Evolutionary conservation across 2,329 filamentous ascomycete genomes (phyloP), one percentile per base, ranked within the genome.

Genomic region (Polytolypa hystricis): DNA sequence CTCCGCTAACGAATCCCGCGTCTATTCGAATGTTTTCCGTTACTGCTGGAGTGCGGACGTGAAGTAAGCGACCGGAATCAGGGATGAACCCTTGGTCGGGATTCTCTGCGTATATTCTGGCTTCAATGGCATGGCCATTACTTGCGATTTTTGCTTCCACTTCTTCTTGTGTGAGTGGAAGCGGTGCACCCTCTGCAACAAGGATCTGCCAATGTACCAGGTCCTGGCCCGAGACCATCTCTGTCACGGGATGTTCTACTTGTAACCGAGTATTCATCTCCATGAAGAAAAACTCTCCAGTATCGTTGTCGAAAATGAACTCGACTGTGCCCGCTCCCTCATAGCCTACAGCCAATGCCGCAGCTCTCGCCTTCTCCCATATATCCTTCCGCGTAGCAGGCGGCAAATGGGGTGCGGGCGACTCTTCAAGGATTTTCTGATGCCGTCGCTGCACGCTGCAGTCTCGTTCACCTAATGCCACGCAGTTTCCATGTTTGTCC

Each of bases 151-250:
- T 71, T 42, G 71, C 64, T 47, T 81, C 73, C 17, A 84, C 72
- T 41, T 81, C 65, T 32, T 70, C 66, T 50, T 84, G 80, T 0
- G 71, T 77, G 11, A 83, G 60, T 2, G 80, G 79, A 4, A 84
- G 64, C 34, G 64, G 67, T n/a, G 73, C 73, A 12, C 79, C 80
- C 50, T 80, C 75, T 31, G 89, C 84, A 29, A 96, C 81, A 50
- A 81, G 66, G 53, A 98, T 84, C 62, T 98, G 91, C 91, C 91
- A 98, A 54, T 89, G 80, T 3, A 98, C 91, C 23, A 98, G 64
- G 52, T 87, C 82, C 33, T 84, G 71, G 0, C 74, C 78, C 7
- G 79, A 84, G 2, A 83, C 77, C 69, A 81, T 78, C 54, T 87
- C 82, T 0, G 79, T 96, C 14, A 96, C 91, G 0, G 91, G 91